Evolutionary conservation across 2,329 filamentous ascomycete species (phyloP).

Genomic region (Colletotrichum musae): DNA sequence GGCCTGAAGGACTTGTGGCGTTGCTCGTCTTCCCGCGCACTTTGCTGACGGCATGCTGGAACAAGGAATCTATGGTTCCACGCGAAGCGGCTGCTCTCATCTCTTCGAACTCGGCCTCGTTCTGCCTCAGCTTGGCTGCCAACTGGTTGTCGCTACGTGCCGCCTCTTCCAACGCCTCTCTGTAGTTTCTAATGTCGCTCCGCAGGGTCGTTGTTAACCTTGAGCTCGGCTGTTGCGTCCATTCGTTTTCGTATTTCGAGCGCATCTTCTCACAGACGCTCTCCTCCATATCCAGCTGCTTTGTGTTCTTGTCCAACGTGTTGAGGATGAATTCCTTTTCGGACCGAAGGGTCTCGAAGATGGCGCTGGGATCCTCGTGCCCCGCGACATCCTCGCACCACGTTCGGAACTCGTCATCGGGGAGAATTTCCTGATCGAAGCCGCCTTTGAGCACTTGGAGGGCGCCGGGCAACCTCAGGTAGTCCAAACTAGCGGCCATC

Average conservation of each 20-base stretch:
- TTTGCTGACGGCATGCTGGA: slow-evolving; percentile 88
- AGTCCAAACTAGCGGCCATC: slow-evolving; percentile 95
- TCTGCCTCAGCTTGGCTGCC: slow-evolving; percentile 85
- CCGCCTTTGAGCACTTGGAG: slow-evolving; percentile 94
- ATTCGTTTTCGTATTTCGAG: slow-evolving; percentile 94
- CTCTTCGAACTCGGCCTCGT: slow-evolving; percentile 91
- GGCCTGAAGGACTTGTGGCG: slow-evolving; percentile 70
- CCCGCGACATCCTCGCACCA: slow-evolving; percentile 96
- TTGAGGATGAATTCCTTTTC: slow-evolving; percentile 83
- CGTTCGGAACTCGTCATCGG: slow-evolving; percentile 90
- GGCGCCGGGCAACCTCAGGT: slow-evolving; percentile 89
- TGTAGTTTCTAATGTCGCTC: slow-evolving; percentile 89
- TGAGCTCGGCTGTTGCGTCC: slow-evolving; percentile 97
- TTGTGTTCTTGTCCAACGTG: slow-evolving; percentile 83
- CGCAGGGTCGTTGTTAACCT: slow-evolving; percentile 89
- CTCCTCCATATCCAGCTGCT: slow-evolving; percentile 96
- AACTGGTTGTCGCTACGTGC: slow-evolving; percentile 88
- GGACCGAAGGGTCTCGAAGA: slow-evolving; percentile 83
- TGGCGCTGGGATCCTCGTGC: slow-evolving; percentile 82
- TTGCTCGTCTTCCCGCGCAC: slow-evolving; percentile 77
- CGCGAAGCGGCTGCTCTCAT: slow-evolving; percentile 92
- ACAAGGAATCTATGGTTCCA: slow-evolving; percentile 89
- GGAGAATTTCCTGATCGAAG: slow-evolving; percentile 88
- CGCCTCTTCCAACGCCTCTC: slow-evolving; percentile 91
- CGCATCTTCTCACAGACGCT: slow-evolving; percentile 99